phyloP scores from a whole-genome alignment of 176 grass and related monocot genomes.

The Alloteropsis semialata region DNA sequence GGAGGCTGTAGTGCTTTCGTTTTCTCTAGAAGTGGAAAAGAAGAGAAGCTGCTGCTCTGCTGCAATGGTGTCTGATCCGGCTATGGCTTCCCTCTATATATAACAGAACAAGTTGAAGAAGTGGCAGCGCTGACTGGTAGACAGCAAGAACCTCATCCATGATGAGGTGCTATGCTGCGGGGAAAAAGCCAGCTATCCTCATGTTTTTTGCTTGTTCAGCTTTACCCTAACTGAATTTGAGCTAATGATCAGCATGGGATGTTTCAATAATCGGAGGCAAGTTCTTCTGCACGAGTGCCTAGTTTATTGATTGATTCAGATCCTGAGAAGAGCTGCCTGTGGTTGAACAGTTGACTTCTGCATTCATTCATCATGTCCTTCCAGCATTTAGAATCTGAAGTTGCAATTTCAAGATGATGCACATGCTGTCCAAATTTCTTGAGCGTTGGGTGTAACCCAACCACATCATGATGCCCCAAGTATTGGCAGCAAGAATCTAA shows the following conservation, averaged over 20 bases:
- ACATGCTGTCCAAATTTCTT: background rate
- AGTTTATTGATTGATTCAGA: constrained; percentile 3
- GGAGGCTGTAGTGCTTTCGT: background rate
- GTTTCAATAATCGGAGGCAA: background rate
- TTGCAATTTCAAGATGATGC: constrained; percentile 6
- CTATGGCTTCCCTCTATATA: constrained; percentile 9
- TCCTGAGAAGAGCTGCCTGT: background rate
- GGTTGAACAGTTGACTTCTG: background rate
- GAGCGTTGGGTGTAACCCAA: background rate
- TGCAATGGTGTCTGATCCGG: background rate
- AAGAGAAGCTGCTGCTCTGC: background rate
- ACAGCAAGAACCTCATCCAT: constrained; percentile 25
- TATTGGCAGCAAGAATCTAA: background rate
- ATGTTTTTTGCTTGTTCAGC: background rate
- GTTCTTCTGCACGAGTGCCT: background rate
- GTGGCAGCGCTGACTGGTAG: background rate
- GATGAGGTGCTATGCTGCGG: background rate
- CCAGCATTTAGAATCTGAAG: background rate
- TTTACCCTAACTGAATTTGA: background rate
- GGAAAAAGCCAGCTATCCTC: background rate
- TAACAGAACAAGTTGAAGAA: background rate
- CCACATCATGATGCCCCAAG: background rate
- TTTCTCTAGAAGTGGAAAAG: background rate
- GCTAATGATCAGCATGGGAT: background rate
- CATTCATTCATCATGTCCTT: background rate